Conservation (phyloP, 2,329 filamentous ascomycete species). For the Thielaviopsis punctulata region DNA sequence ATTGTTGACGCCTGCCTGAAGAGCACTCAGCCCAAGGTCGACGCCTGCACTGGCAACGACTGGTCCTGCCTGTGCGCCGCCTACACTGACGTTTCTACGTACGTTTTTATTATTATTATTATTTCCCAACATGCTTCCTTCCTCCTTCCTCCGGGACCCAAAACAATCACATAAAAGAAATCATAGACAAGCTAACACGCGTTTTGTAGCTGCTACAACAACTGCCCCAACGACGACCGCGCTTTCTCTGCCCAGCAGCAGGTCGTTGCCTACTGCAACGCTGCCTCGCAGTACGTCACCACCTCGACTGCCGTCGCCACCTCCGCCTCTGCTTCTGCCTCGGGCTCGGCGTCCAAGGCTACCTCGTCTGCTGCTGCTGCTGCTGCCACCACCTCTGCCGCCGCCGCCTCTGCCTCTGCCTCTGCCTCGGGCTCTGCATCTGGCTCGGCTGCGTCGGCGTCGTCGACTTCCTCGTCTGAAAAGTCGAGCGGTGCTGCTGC, state of each 20-base stretch:
- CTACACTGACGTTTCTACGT: conserved; percentile 29
- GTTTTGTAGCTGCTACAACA: conserved; percentile 34
- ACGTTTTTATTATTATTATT: conserved; percentile 14
- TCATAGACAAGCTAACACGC: not conserved
- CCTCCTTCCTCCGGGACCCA: not conserved
- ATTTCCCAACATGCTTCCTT: not conserved
- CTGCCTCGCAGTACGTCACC: conserved; percentile 27
- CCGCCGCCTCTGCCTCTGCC: conserved; percentile 13
- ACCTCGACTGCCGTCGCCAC: conserved; percentile 17
- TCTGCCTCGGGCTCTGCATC: conserved; percentile 14
- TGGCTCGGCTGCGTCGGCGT: conserved; percentile 8
- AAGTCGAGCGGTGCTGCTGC: conserved; percentile 18
- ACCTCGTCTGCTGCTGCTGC: conserved; percentile 12
- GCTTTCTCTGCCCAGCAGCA: conserved; percentile 20
- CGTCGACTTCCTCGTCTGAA: conserved; percentile 14
- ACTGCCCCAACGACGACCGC: conserved; percentile 34
- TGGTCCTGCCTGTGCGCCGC: conserved; percentile 30
- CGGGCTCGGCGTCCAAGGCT: conserved; percentile 14
- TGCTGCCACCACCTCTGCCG: conserved; percentile 14
- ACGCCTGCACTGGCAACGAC: conserved; percentile 23
- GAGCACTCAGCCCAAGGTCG: conserved; percentile 24
- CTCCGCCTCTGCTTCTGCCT: too few relatives aligned
- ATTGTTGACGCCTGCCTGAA: conserved; percentile 29
- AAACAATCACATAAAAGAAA: not conserved
- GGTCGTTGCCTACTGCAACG: conserved; percentile 27